phyloP scores from a whole-genome alignment of 352 stramenopile species.

The Globisporangium polare region DNA sequence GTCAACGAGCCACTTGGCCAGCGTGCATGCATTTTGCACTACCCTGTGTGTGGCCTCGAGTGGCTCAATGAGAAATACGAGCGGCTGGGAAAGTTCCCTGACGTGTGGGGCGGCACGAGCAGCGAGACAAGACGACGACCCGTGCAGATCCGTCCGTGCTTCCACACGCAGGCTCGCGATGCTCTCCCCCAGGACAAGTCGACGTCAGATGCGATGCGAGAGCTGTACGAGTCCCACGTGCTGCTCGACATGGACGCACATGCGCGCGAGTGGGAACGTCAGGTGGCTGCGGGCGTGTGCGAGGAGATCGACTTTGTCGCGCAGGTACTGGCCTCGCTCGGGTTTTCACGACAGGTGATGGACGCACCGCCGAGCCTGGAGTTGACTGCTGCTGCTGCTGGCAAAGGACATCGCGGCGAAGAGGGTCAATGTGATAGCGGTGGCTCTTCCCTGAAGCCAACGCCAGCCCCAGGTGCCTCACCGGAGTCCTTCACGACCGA shows the following conservation, averaged over 20 bases:
- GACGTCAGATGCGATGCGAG: slow-evolving; percentile 1
- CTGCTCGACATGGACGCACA: slow-evolving; percentile 16
- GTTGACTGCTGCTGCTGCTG: background rate
- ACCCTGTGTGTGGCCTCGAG: slow-evolving; percentile 34
- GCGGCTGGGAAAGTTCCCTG: slow-evolving; percentile 24
- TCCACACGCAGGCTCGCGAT: slow-evolving; percentile 32
- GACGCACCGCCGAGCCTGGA: background rate
- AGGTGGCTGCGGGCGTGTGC: slow-evolving; percentile 27
- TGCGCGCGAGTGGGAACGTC: slow-evolving; percentile 17
- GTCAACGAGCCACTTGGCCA: background rate
- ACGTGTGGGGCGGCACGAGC: slow-evolving; percentile 22
- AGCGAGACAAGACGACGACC: slow-evolving; percentile 10
- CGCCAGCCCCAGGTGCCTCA: background rate
- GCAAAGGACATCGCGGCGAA: background rate
- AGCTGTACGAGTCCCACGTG: slow-evolving; percentile 24
- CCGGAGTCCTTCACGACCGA: slow-evolving; percentile 17
- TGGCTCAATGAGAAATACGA: slow-evolving; percentile 40
- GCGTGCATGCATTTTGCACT: slow-evolving; percentile 28
- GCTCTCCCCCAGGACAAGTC: slow-evolving; percentile 4
- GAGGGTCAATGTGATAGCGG: background rate
- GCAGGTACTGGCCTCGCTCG: slow-evolving; percentile 13
- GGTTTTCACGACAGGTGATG: background rate
- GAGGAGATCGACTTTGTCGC: slow-evolving; percentile 27
- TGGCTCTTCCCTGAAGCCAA: background rate
- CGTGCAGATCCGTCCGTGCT: slow-evolving; percentile 30